Percentiles rank a stretch among this genome's conserved stretches.
Evolutionary conservation across 108 stramenopile species (phyloP).

Genomic region (Fragilaria crotonensis): DNA sequence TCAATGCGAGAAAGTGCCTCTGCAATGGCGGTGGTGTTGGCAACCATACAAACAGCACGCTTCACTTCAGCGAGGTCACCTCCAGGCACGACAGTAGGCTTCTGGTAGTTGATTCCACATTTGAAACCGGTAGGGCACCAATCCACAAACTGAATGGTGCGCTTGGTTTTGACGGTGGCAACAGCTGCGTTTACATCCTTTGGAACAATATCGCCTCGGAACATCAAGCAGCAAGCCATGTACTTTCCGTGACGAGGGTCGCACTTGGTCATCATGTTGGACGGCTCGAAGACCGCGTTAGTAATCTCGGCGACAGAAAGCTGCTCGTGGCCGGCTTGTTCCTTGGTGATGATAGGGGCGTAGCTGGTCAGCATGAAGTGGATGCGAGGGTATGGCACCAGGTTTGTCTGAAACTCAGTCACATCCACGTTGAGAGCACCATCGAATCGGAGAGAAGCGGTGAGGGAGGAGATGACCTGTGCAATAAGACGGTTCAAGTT

Average conservation of each 20-base stretch:
- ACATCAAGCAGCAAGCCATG: constrained; percentile 99
- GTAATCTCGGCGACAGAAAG: constrained; percentile 93
- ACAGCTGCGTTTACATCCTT: constrained; percentile 92
- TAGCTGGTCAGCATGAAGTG: constrained; percentile 94
- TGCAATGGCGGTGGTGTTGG: constrained; percentile 99
- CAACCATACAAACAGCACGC: constrained; percentile 99
- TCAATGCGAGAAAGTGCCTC: constrained; percentile 97
- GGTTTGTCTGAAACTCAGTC: constrained; percentile 96
- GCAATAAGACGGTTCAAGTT: constrained; percentile 93
- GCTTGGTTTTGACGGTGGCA: constrained; percentile 94
- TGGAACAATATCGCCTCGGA: constrained; percentile 93
- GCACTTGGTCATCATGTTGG: constrained; percentile 94
- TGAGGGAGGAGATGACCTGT: constrained; percentile 89
- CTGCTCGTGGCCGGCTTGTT: constrained; percentile 91
- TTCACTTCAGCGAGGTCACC: constrained; percentile 93
- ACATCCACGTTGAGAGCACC: constrained; percentile 94
- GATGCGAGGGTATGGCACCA: constrained; percentile 95
- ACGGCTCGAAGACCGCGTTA: constrained; percentile 91
- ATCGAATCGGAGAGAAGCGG: constrained; percentile 93
- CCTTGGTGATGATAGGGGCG: constrained; percentile 88
- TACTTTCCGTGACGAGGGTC: constrained; percentile 98
- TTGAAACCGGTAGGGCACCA: constrained; percentile 98
- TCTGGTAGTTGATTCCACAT: constrained; percentile 99
- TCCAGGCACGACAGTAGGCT: constrained; percentile 91
- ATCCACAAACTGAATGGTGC: constrained; percentile 94